phyloP scores from a whole-genome alignment of 352 stramenopile genomes.

The Globisporangium cylindrosporum region DNA sequence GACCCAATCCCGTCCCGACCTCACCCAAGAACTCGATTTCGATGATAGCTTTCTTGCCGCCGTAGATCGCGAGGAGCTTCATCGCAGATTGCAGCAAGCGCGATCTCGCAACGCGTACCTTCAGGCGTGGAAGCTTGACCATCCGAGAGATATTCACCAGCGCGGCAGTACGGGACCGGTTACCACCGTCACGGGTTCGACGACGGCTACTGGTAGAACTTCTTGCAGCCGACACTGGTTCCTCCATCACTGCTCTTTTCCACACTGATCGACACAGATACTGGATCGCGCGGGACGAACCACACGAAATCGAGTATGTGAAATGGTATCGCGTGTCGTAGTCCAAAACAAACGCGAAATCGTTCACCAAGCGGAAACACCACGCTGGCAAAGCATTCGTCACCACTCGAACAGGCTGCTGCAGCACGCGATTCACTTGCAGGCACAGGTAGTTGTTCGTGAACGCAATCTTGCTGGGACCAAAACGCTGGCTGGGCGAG shows the following conservation, averaged over 20 bases:
- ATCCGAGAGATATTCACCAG: slow-evolving; percentile 58
- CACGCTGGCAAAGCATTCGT: slow-evolving; percentile 57
- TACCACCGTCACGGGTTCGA: slow-evolving; percentile 33
- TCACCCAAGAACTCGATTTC: slow-evolving; percentile 81
- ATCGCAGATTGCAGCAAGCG: slow-evolving; percentile 64
- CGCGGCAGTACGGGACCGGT: slow-evolving; percentile 30
- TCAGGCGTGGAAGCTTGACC: slow-evolving; percentile 71
- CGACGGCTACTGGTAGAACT: slow-evolving; percentile 22
- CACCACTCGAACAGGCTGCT: slow-evolving; percentile 62
- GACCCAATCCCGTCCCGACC: slow-evolving; percentile 68
- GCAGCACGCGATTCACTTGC: slow-evolving; percentile 53
- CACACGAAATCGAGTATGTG: slow-evolving; percentile 65
- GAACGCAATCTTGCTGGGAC: slow-evolving; percentile 23
- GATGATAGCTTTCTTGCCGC: slow-evolving; percentile 70
- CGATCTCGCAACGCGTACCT: slow-evolving; percentile 64
- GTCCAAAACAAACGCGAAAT: slow-evolving; percentile 64
- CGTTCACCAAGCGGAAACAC: slow-evolving; percentile 46
- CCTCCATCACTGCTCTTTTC: slow-evolving; percentile 56
- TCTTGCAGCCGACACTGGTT: slow-evolving; percentile 20
- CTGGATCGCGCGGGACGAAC: slow-evolving; percentile 62
- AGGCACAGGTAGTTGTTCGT: slow-evolving; percentile 61
- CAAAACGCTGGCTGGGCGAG: background rate
- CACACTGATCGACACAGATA: slow-evolving; percentile 68
- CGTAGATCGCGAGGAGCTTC: slow-evolving; percentile 72
- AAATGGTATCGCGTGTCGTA: slow-evolving; percentile 67